Evolutionary conservation across 306 rosid species (phyloP), one percentile per base, ranked within the genome.

Genomic region (Medicago lupulina): DNA sequence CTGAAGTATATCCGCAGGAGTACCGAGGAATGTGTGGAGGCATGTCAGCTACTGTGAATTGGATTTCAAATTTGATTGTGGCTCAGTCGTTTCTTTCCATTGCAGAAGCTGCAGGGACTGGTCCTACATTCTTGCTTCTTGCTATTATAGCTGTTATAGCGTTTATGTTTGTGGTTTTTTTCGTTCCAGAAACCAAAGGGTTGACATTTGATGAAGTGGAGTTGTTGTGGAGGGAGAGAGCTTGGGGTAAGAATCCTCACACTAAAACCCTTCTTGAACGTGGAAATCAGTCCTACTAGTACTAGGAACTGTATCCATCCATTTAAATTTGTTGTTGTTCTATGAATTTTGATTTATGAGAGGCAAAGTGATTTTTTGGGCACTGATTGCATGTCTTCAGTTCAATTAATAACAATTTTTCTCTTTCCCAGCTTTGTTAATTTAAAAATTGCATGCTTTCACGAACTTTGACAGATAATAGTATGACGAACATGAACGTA

Each of bases 171-270:
- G 97, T 94, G 83, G 8, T 77, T 25, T 11, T 79, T 25, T 77
- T 74, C 5, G 84, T 94, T 70, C 97, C 98, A 2, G 98, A 93
- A 81, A 93, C 98, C 38, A 86, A 93, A 78, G 98, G 98, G 23
- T 81, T 91, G 82, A 85, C 94, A 15, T 94, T 94, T 79, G 96
- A 91, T 91, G 98, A 94, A 82, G 97, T 94, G 78, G 98, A 88
- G 81, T 36, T 50, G 76, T 83, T 94, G 60, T 93, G 98, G 98
- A 93, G 86, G 88, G 85, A 86, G 75, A 93, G 87, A 74, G 98
- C 94, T 59, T 76, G 89, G 87, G 91, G 96, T 9, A 81, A 76
- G 38, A 82, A 78, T 79, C 68, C 76, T 9, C 60, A 63, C 76
- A 76, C 91, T 31, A 83, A 81, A 47, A 76, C 73, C 73, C 96